A percentile compares a stretch with the other conserved stretches of the same genome.
Conservation (phyloP, 441 rosid genomes). For the Arabidopsis lyrata region DNA sequence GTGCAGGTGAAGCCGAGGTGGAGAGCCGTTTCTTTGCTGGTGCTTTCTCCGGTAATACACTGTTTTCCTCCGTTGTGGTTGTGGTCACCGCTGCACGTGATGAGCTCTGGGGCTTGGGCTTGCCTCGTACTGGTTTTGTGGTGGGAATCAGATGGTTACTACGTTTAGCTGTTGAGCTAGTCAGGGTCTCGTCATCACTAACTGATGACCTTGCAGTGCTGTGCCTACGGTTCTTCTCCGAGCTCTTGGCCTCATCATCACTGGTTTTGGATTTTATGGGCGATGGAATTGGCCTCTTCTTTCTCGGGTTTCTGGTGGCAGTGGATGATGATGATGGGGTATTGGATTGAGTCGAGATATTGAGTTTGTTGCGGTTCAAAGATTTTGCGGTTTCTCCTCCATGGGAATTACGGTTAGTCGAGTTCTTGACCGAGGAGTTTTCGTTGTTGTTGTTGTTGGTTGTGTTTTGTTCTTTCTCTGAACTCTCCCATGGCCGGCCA, state of each 20-base stretch:
- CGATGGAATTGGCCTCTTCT: conserved; percentile 53
- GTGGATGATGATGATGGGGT: conserved; percentile 45
- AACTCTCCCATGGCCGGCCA: conserved; percentile 82
- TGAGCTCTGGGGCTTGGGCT: conserved; percentile 59
- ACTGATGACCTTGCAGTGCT: conserved; percentile 63
- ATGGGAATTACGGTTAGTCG: conserved; percentile 43
- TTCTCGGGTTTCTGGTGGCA: conserved; percentile 52
- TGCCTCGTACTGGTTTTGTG: conserved; percentile 60
- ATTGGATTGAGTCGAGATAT: conserved; percentile 43
- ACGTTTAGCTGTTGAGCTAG: conserved; percentile 57
- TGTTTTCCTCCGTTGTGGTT: conserved; percentile 47
- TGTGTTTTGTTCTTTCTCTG: conserved; percentile 50
- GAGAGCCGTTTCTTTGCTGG: conserved; percentile 66
- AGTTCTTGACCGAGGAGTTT: conserved; percentile 55
- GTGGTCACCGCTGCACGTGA: conserved; percentile 42
- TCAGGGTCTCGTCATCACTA: conserved; percentile 72
- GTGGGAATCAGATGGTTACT: conserved; percentile 61
- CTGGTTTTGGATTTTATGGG: conserved; percentile 60
- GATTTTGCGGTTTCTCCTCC: conserved; percentile 76
- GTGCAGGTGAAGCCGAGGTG: conserved; percentile 64
- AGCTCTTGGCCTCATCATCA: conserved; percentile 65
- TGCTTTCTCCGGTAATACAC: conserved; percentile 41
- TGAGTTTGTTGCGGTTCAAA: conserved; percentile 72
- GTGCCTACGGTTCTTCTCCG: conserved; percentile 56
- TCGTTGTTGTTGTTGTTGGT: conserved; percentile 39